Conservation (phyloP, 2,329 filamentous ascomycete genomes). For the Pseudodiploospora longispora region DNA sequence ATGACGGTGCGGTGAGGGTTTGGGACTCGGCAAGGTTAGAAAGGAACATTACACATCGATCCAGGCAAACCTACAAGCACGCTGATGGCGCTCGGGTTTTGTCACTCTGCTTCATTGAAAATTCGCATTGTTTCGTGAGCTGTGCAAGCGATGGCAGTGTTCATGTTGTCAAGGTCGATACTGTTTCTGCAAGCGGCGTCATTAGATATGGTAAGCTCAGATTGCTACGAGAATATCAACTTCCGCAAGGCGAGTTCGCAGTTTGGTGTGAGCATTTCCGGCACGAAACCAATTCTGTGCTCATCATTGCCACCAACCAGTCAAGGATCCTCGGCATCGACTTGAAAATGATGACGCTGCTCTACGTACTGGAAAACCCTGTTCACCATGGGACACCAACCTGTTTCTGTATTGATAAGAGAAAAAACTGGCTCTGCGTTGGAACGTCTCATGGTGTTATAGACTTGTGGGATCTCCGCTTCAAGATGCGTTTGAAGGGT, state of each 20-base stretch:
- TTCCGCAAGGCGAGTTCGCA: slow-evolving; percentile 66
- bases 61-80: slow-evolving; percentile 78
- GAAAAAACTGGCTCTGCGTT: slow-evolving; percentile 81
- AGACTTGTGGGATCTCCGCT: slow-evolving; percentile 94
- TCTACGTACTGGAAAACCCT: slow-evolving; percentile 78
- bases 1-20: slow-evolving; percentile 83
- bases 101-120: slow-evolving; percentile 83
- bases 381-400: slow-evolving; percentile 87
- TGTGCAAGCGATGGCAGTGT: slow-evolving; percentile 86
- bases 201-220: slow-evolving; percentile 72
- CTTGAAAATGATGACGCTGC: slow-evolving; percentile 72
- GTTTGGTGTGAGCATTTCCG: slow-evolving; percentile 92
- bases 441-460: slow-evolving; percentile 90
- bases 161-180: slow-evolving; percentile 76
- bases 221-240: slow-evolving; percentile 70
- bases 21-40: slow-evolving; percentile 91
- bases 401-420: slow-evolving; percentile 81
- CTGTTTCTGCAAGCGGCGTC: slow-evolving; percentile 36
- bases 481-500: slow-evolving; percentile 75
- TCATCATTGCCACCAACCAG: slow-evolving; percentile 78
- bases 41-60: slow-evolving; percentile 80
- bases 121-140: slow-evolving; percentile 87
- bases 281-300: slow-evolving; percentile 68
- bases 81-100: slow-evolving; percentile 63
- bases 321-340: slow-evolving; percentile 81